Evolutionary conservation across 1,284 basidiomycete genomes (phyloP).

Genomic region (Leccinum discolor): DNA sequence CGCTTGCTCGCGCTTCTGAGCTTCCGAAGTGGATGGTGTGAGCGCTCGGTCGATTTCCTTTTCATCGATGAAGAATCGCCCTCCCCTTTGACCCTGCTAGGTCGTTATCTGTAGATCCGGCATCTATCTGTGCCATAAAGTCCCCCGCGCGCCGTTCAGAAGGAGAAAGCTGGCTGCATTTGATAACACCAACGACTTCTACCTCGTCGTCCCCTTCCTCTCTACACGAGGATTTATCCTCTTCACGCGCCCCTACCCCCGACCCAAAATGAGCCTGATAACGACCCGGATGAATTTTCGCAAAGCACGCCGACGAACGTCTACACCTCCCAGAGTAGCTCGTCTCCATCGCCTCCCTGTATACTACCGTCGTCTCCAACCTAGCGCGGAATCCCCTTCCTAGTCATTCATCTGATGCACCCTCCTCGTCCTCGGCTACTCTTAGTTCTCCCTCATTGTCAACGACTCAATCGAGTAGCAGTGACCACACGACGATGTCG

Average conservation of each 20-base stretch:
- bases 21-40: too few relatives aligned
- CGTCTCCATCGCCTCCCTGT: slow-evolving; percentile 21
- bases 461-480: slow-evolving; percentile 15
- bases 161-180: slow-evolving; percentile 35
- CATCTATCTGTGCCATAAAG: slow-evolving; percentile 14
- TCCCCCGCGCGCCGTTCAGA: slow-evolving; percentile 19
- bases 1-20: slow-evolving; percentile 30
- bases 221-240: slow-evolving; percentile 10
- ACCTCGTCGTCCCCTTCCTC: slow-evolving; percentile 23
- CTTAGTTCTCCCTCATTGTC: slow-evolving; percentile 19
- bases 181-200: slow-evolving; percentile 31
- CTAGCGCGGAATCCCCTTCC: slow-evolving; percentile 10
- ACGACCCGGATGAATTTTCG: slow-evolving; percentile 5
- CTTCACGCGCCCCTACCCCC: slow-evolving; percentile 15
- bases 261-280: slow-evolving; percentile 7
- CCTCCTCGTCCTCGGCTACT: slow-evolving; percentile 13
- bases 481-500: slow-evolving; percentile 16
- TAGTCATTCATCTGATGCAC: slow-evolving; percentile 8
- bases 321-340: slow-evolving; percentile 10
- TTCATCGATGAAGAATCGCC: slow-evolving; percentile 14
- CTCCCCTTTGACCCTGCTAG: slow-evolving; percentile 6
- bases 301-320: slow-evolving; percentile 9
- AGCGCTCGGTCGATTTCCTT: too few relatives aligned
- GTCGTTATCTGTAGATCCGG: slow-evolving; percentile 16
- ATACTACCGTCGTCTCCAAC: slow-evolving; percentile 27